Evolutionary conservation across 768 basidiomycete genomes (phyloP), one percentile per base, ranked within the genome.

Genomic region (Suillus fuscotomentosus): DNA sequence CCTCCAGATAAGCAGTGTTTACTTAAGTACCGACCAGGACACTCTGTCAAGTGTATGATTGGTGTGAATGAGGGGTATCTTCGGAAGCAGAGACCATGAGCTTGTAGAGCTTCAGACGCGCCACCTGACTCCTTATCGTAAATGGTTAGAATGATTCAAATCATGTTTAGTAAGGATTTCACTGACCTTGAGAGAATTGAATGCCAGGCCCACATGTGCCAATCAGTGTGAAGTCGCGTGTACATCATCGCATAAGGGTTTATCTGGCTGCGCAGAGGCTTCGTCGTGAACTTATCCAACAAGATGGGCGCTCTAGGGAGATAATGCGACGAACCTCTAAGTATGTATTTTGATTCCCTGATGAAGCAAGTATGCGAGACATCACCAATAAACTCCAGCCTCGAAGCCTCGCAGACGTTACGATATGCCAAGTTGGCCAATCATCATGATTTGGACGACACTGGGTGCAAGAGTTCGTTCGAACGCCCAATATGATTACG

Each of bases 51-150:
- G 27, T 20, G 15, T 31, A 31, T 31, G 51, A 53, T 53, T 15
- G 51, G 51, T 53, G 51, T 31, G 51, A 39, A 39, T 14, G 20
- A 14, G 7, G n/a, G 22, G n/a, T 38, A 38, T 57, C 56, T 57
- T 57, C 38, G 9, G 24, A 57, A 10, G 56, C 11, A 41, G 38
- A 24, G 15, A 57, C 41, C 41, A 31, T n/a, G 41, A 51, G 27
- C 1, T 27, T 11, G 41, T 42, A n/a, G 17, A 42, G 20, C 22
- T 41, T 24, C 56, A 27, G n/a, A 41, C 39, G 15, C 5, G 17
- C 20, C 57, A 59, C 41, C 24, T 59, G 57, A 59, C 57, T 20
- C 41, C 57, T 59, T 59, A 59, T 59, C 57, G 10, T 31, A 31
- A 42, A 42, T 17, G 20, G 24, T 42, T 27, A 13, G 27, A 27